phyloP scores from a whole-genome alignment of 2,329 filamentous ascomycete genomes.

The Neoascochyta sp. region DNA sequence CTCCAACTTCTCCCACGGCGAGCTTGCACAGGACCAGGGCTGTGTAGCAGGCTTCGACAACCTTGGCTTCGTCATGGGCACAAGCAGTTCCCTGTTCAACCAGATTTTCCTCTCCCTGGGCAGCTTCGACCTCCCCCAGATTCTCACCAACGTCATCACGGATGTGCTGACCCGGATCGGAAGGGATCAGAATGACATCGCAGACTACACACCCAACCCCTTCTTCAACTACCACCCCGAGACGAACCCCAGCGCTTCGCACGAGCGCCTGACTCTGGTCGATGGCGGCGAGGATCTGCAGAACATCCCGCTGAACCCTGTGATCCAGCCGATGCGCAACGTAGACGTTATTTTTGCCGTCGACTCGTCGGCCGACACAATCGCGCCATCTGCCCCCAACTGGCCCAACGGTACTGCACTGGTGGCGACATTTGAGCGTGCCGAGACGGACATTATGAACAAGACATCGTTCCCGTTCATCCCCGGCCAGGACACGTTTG shows the following conservation, averaged over 20 bases:
- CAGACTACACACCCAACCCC: constrained; percentile 70
- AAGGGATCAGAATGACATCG: constrained; percentile 65
- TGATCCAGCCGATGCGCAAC: constrained; percentile 67
- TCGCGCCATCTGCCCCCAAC: constrained; percentile 42
- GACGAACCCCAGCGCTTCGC: constrained; percentile 56
- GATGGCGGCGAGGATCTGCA: constrained; percentile 76
- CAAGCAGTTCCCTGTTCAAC: constrained; percentile 82
- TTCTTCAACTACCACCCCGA: constrained; percentile 64
- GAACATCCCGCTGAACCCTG: constrained; percentile 73
- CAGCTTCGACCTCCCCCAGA: constrained; percentile 45
- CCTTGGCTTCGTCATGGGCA: constrained; percentile 78
- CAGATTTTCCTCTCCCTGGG: constrained; percentile 66
- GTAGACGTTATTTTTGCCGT: constrained; percentile 80
- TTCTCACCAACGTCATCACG: constrained; percentile 52
- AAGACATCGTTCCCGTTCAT: constrained; percentile 68
- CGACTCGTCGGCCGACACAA: constrained; percentile 72
- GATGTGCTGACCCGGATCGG: constrained; percentile 56
- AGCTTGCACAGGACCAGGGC: constrained; percentile 51
- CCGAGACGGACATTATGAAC: constrained; percentile 57
- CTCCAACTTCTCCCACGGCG: constrained; percentile 65
- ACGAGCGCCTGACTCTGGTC: constrained; percentile 62
- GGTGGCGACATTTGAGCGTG: constrained; percentile 69
- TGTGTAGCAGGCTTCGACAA: constrained; percentile 83
- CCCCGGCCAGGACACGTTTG: constrained; percentile 71
- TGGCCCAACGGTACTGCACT: constrained; percentile 78